Evolutionary conservation across 78 protist genomes (phyloP).

Genomic region (Cyanophora paradoxa): DNA sequence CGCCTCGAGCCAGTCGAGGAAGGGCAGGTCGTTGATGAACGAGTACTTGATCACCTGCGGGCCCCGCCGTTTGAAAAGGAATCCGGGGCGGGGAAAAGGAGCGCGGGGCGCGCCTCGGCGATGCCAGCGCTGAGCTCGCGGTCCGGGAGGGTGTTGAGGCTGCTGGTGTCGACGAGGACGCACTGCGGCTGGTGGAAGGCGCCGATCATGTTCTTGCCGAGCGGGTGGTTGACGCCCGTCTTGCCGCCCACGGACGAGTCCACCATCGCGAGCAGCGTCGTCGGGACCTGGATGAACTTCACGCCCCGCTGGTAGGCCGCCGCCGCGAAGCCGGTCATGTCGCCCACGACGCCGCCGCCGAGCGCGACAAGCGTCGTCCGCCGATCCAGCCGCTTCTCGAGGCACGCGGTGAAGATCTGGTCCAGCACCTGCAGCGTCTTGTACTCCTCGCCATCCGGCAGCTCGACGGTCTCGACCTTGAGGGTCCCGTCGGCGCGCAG

Average conservation of each 20-base stretch:
- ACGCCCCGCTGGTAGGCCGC: slow-evolving; percentile 76
- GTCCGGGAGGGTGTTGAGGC: neutral
- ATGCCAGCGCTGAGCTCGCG: neutral
- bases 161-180: neutral
- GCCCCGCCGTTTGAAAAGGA: too few relatives aligned
- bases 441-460: slow-evolving; percentile 39
- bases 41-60: too few relatives aligned
- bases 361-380: slow-evolving; percentile 44
- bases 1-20: too few relatives aligned
- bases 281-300: slow-evolving; percentile 58
- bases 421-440: slow-evolving; percentile 35
- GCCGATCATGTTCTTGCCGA: slow-evolving; percentile 22
- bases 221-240: slow-evolving; percentile 26
- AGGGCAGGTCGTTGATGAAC: too few relatives aligned
- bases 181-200: neutral
- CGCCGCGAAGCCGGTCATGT: slow-evolving; percentile 60
- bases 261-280: slow-evolving; percentile 75
- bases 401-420: slow-evolving; percentile 44
- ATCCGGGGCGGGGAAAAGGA: too few relatives aligned
- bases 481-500: neutral
- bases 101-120: too few relatives aligned
- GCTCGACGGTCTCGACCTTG: neutral
- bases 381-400: neutral
- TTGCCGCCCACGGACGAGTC: slow-evolving; percentile 70
- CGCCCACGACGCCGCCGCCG: slow-evolving; percentile 79